Conservation (phyloP, 2,329 filamentous ascomycete species). For the Leptographium radiaticola region DNA sequence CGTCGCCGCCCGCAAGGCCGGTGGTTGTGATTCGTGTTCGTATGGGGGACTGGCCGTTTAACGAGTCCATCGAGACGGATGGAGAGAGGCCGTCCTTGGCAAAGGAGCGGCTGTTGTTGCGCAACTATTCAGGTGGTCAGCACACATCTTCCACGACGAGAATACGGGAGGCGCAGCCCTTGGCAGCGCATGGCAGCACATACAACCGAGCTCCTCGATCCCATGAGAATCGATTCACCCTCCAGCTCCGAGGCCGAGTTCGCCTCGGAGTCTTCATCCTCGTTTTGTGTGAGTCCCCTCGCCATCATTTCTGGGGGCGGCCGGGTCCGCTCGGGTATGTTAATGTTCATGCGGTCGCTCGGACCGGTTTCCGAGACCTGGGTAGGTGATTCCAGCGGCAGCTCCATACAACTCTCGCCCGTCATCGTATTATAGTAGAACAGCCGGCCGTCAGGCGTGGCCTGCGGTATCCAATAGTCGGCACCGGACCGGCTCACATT, state of each 20-base stretch:
- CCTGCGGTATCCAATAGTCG: slow-evolving; percentile 97
- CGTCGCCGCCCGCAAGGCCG: slow-evolving; percentile 40
- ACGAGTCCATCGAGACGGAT: slow-evolving; percentile 82
- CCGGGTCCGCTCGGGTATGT: slow-evolving; percentile 77
- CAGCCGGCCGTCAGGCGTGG: slow-evolving; percentile 78
- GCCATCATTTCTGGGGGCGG: slow-evolving; percentile 88
- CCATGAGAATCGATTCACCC: slow-evolving; percentile 58
- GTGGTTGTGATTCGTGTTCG: neutral
- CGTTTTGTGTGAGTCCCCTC: slow-evolving; percentile 65
- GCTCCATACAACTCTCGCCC: slow-evolving; percentile 84
- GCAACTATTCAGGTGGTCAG: neutral
- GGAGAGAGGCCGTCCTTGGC: slow-evolving; percentile 61
- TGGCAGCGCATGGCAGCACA: slow-evolving; percentile 15
- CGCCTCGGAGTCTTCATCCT: slow-evolving; percentile 76
- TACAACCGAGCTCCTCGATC: slow-evolving; percentile 57
- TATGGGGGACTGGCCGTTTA: slow-evolving; percentile 52
- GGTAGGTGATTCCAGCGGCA: slow-evolving; percentile 82
- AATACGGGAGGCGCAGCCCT: neutral
- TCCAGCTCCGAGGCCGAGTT: slow-evolving; percentile 80
- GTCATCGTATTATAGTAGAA: slow-evolving; percentile 99
- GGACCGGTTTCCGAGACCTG: slow-evolving; percentile 73
- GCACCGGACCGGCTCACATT: slow-evolving; percentile 63
- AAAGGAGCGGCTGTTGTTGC: slow-evolving; percentile 51
- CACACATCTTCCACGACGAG: too few relatives aligned
- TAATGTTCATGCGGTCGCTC: slow-evolving; percentile 75